Evolutionary conservation across 2,329 filamentous ascomycete species (phyloP).

Genomic region (Colletotrichum sp.): DNA sequence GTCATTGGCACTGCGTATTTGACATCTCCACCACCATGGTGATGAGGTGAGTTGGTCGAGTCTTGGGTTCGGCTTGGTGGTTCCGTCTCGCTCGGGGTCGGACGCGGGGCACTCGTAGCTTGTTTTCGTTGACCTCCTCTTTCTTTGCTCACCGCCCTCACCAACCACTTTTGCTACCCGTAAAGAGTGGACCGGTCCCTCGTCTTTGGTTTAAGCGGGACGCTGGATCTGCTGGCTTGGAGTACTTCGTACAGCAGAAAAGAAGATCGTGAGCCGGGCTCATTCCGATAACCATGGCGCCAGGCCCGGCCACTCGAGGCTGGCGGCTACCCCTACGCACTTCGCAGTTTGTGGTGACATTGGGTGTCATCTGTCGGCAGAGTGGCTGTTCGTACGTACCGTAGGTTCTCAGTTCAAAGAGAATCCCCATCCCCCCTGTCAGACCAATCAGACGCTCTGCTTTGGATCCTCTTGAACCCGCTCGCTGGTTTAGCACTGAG

Average conservation of each 20-base stretch:
- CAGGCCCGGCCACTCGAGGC: not conserved
- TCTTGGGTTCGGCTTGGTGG: not conserved
- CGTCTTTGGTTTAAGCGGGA: not conserved
- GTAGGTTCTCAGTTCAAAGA: no score
- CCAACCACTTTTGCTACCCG: constrained; percentile 8
- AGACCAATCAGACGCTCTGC: no score
- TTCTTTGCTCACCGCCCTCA: constrained; percentile 13
- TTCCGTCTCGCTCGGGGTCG: constrained; percentile 6
- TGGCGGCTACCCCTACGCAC: not conserved
- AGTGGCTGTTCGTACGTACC: not conserved
- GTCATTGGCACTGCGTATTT: not conserved
- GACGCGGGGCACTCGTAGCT: constrained; percentile 3
- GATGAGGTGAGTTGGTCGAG: not conserved
- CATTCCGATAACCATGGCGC: not conserved
- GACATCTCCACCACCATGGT: not conserved
- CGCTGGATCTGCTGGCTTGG: not conserved
- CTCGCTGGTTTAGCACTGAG: no score
- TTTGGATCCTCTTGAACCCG: no score
- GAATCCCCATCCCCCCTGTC: no score
- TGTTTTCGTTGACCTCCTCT: not conserved
- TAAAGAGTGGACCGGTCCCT: constrained; percentile 3
- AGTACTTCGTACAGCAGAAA: not conserved
- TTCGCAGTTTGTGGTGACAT: not conserved
- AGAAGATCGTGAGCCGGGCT: not conserved
- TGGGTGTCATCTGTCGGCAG: not conserved